Conservation (phyloP, 345 rosid species). For the Dovyalis caffra region DNA sequence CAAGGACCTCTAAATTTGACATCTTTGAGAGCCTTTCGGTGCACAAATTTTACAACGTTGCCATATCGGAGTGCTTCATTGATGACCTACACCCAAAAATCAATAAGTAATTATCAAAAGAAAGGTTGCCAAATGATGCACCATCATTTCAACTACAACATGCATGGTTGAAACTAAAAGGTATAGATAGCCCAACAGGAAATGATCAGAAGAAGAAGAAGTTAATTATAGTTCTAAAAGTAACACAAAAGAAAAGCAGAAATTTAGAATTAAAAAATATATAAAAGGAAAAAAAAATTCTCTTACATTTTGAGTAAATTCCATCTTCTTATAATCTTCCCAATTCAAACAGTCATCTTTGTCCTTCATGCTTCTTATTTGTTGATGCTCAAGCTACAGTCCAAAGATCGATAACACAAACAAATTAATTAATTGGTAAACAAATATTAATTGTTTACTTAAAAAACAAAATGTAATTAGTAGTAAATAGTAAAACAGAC, state of each 20-base stretch:
- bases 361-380: slow-evolving; percentile 38
- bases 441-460: background rate
- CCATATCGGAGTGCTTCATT: slow-evolving; percentile 56
- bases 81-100: slow-evolving; percentile 40
- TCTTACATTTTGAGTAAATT: slow-evolving; percentile 48
- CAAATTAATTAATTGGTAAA: background rate
- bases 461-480: background rate
- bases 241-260: background rate
- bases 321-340: slow-evolving; percentile 56
- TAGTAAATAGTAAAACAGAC: background rate
- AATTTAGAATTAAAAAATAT: background rate
- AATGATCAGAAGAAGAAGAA: background rate
- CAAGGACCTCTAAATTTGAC: slow-evolving; percentile 47
- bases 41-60: slow-evolving; percentile 58
- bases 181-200: background rate
- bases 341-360: slow-evolving; percentile 42
- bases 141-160: slow-evolving; percentile 3
- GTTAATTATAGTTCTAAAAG: no score
- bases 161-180: background rate
- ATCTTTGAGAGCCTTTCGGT: slow-evolving; percentile 58
- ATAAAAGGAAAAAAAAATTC: background rate
- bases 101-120: background rate
- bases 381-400: slow-evolving; percentile 40
- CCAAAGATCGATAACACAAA: background rate
- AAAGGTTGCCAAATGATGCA: background rate